These are phyloP conservation scores for Lichtheimia ornata DNA, from an alignment of 371 early-diverging fungal genomes.

Conservation along the genomic window DNA sequence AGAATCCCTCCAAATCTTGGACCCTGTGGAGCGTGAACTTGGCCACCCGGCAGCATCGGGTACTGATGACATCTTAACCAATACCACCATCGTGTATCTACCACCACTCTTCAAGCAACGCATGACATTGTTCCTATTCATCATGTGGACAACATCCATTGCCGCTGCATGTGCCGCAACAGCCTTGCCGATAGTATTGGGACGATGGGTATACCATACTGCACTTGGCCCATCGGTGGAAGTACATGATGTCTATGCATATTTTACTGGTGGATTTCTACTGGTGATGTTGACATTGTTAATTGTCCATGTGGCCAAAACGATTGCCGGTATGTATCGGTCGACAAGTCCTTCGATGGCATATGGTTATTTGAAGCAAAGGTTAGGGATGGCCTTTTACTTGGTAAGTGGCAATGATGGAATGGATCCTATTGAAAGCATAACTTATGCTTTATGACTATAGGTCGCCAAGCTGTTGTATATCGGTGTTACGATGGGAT, in stretches of 20 bases:
- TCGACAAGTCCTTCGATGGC: background rate
- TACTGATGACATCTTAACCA: conserved; percentile 35
- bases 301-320: background rate
- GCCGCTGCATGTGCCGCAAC: conserved; percentile 35
- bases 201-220: conserved; percentile 40
- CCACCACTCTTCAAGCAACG: conserved; percentile 65
- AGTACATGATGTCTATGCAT: conserved; percentile 65
- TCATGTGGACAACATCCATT: conserved; percentile 55
- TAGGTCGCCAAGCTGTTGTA: background rate
- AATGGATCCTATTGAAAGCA: background rate
- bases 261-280: conserved; percentile 24
- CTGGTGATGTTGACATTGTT: background rate
- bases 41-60: conserved; percentile 48
- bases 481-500: conserved; percentile 25
- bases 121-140: conserved; percentile 47
- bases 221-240: conserved; percentile 16
- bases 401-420: background rate
- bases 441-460: background rate
- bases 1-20: conserved; percentile 45
- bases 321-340: background rate
- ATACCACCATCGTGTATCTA: conserved; percentile 62
- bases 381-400: background rate
- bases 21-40: conserved; percentile 48
- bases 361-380: background rate
- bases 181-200: conserved; percentile 46